These are phyloP conservation scores for Boletellus emodensis DNA, from an alignment of 768 basidiomycete species.

Conservation along the genomic window DNA sequence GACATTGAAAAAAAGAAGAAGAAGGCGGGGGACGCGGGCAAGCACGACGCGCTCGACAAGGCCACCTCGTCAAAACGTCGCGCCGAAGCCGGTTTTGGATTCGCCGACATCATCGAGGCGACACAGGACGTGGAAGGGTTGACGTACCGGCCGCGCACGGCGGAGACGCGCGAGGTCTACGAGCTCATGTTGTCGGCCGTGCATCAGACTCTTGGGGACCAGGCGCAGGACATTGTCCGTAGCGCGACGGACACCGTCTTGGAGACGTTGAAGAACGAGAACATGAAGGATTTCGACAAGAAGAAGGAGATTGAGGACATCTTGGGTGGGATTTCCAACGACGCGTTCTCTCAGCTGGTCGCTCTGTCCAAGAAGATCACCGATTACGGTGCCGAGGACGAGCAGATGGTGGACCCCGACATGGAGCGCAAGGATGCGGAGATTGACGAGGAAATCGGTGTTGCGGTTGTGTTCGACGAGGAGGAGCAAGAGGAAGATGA, in stretches of 20 bases:
- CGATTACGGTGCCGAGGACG: conserved; percentile 90
- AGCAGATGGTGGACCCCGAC: conserved; percentile 72
- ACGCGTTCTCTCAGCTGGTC: conserved; percentile 79
- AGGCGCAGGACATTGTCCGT: conserved; percentile 92
- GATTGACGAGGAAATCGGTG: conserved; percentile 95
- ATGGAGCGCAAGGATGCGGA: conserved; percentile 78
- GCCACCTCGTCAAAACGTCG: conserved; percentile 52
- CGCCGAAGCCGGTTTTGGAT: conserved; percentile 67
- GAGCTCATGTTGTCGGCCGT: conserved; percentile 84
- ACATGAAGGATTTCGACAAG: conserved; percentile 94
- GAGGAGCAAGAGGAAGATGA: conserved; percentile 95
- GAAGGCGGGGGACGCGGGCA: conserved; percentile 54
- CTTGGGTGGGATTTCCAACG: conserved; percentile 61
- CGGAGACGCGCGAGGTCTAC: conserved; percentile 93
- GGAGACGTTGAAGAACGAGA: conserved; percentile 84
- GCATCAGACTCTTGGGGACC: conserved; percentile 84
- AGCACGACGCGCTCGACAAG: conserved; percentile 55
- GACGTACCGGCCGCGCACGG: conserved; percentile 87
- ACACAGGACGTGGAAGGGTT: conserved; percentile 92
- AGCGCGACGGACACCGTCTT: conserved; percentile 92
- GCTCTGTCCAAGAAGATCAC: conserved; percentile 91
- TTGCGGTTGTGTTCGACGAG: conserved; percentile 96
- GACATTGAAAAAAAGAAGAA: conserved; percentile 94
- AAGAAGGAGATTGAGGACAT: conserved; percentile 86
- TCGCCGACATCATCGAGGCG: conserved; percentile 89